phyloP scores from a whole-genome alignment of 192 early-diverging fungal species.

The Radiomyces spectabilis region DNA sequence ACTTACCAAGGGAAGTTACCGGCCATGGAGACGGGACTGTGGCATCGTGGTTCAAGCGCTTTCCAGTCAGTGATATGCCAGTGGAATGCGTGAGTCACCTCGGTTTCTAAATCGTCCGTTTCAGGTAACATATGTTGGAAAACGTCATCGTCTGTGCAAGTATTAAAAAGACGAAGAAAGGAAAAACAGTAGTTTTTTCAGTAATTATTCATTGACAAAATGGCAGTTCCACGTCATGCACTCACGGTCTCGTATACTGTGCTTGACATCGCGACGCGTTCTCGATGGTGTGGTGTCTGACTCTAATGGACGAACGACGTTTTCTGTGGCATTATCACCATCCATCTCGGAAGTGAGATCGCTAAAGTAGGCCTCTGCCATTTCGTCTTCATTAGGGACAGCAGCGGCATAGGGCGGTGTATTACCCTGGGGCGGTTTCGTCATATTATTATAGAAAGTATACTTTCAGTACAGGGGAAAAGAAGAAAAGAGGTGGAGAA shows the following conservation, averaged over 20 bases:
- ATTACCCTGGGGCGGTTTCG: no score
- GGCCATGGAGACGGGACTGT: constrained; percentile 16
- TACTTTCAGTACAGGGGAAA: not conserved
- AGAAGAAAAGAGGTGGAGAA: not conserved
- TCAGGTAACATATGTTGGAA: constrained; percentile 12
- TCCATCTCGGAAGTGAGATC: no score
- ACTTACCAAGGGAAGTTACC: constrained; percentile 20
- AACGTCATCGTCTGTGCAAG: constrained; percentile 5
- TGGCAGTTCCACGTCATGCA: not conserved
- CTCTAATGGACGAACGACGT: no score
- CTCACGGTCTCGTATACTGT: not conserved
- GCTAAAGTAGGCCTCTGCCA: no score
- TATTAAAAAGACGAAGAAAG: not conserved
- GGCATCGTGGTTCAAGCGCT: constrained; percentile 5
- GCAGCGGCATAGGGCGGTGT: no score
- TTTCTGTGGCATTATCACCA: no score
- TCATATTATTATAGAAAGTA: no score
- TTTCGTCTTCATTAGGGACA: no score
- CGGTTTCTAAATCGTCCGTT: constrained; percentile 13
- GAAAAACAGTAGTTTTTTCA: no score
- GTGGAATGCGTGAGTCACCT: constrained; percentile 3
- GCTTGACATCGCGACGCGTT: no score
- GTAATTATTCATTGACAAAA: no score
- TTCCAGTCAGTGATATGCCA: constrained; percentile 23
- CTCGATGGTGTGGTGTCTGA: no score